Evolutionary conservation across 129 eudicot genomes (phyloP), one percentile per base, ranked within the genome.

Genomic region (Erigeron canadensis): DNA sequence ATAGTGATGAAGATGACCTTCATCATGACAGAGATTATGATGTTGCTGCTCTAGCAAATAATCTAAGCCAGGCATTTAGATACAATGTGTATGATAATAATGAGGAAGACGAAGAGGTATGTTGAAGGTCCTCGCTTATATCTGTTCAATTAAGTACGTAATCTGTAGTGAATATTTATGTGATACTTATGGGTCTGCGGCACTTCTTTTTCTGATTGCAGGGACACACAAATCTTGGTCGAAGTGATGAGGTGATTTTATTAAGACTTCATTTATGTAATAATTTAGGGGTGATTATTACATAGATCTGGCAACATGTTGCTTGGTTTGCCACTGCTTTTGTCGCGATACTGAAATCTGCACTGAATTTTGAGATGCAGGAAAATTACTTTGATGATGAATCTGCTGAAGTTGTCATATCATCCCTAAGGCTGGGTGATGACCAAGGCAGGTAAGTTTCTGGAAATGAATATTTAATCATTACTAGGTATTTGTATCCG

Each of bases 351-450:
- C 63, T 34, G 43, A 59, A n/a, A 63, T 63, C 47, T 63, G 47
- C 38, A 63, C 42, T 75, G 45, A 40, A 75, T 75, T 58, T 65
- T 64, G 59, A 71, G 78, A 64, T 84, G 81, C 80, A 92, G 96
- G 96, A 86, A 17, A 87, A 76, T 51, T 92, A 88, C 80, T 92
- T 92, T 70, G 90, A 94, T 61, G 95, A 90, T 81, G 97, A 94
- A 21, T 87, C 97, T 59, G 97, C 95, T 43, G 99, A 94, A 87
- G 93, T 94, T 5, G 99, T 94, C 54, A 90, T 94, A 82, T 90
- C 99, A 23, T 89, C 99, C 73, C 77, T 90, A 48, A 80, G 97
- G 79, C 81, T 94, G 71, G 99, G 96, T 80, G 96, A 94, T 77
- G 97, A 87, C 78, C 91, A 90, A 73, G 94, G 99, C 69, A 89